A percentile compares a stretch with the other conserved stretches of the same genome.
Conservation (phyloP, 306 rosid species). For the Rosa multiflora region DNA sequence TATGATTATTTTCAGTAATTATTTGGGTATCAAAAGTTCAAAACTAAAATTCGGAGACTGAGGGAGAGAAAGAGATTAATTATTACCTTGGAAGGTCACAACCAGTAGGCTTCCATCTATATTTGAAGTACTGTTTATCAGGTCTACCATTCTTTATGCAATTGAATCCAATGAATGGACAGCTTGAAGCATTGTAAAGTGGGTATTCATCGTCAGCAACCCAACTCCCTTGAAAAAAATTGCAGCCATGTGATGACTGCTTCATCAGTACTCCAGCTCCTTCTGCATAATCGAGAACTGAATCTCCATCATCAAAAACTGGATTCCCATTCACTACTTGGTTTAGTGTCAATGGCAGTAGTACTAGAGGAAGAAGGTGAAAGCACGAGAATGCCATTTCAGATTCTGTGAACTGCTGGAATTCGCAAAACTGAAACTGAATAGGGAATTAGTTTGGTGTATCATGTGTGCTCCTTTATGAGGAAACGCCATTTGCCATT, state of each 20-base stretch:
- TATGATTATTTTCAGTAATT: background rate
- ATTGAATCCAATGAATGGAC: constrained; percentile 56
- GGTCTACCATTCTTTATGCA: constrained; percentile 60
- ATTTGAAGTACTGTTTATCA: constrained; percentile 47
- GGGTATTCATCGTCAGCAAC: constrained; percentile 38
- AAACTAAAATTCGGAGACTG: background rate
- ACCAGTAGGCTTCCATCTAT: constrained; percentile 56
- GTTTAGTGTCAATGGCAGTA: background rate
- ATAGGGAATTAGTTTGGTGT: background rate
- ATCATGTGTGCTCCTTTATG: background rate
- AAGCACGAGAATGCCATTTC: constrained; percentile 13
- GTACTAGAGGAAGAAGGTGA: constrained; percentile 10
- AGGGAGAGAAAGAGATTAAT: background rate
- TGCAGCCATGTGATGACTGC: constrained; percentile 17
- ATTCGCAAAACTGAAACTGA: constrained; percentile 1
- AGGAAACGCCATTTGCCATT: background rate
- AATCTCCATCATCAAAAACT: background rate
- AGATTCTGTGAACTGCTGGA: background rate
- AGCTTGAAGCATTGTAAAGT: constrained; percentile 49
- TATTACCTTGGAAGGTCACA: constrained; percentile 60
- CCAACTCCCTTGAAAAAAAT: constrained; percentile 51
- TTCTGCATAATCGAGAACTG: background rate
- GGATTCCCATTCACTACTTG: constrained; percentile 15
- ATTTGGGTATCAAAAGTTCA: background rate
- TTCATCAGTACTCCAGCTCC: background rate